These are phyloP conservation scores for Areca catechu DNA, from an alignment of 176 grass and related monocot species.

Conservation along the genomic window DNA sequence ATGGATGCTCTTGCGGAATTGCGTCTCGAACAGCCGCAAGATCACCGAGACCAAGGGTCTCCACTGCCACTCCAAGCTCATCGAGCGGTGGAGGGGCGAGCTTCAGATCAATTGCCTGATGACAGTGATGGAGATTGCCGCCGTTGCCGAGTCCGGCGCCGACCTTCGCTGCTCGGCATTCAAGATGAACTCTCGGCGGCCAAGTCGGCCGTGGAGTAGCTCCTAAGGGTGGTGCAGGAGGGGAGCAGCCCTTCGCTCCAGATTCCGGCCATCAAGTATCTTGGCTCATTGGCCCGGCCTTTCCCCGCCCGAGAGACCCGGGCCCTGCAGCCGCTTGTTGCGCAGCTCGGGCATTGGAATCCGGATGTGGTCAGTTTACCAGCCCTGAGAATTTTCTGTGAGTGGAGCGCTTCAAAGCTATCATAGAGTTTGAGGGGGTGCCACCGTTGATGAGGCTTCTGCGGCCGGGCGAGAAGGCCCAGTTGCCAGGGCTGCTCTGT, in stretches of 20 bases:
- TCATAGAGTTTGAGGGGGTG: constrained; percentile 14
- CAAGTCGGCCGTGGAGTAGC: constrained; percentile 19
- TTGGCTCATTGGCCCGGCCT: constrained; percentile 2
- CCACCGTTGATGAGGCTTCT: constrained; percentile 6
- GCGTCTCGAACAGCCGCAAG: constrained; percentile 14
- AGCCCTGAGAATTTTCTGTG: constrained; percentile 9
- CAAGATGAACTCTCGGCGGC: constrained; percentile 18
- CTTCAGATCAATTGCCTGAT: constrained; percentile 17
- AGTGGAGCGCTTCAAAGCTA: constrained; percentile 7
- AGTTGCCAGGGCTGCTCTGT: constrained; percentile 11
- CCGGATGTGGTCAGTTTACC: constrained; percentile 15
- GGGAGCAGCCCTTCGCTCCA: constrained; percentile 10
- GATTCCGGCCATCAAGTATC: constrained; percentile 9
- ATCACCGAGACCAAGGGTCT: constrained; percentile 19
- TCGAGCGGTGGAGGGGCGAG: constrained; percentile 11
- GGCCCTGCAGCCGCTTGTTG: not conserved
- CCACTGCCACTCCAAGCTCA: constrained; percentile 13
- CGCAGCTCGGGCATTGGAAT: constrained; percentile 14
- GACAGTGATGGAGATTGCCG: constrained; percentile 10
- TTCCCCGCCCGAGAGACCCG: constrained; percentile 8
- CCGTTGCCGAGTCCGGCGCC: constrained; percentile 7
- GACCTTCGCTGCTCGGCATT: constrained; percentile 21
- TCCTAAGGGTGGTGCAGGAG: constrained; percentile 9
- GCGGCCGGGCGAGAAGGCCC: constrained; percentile 12
- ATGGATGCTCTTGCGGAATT: constrained; percentile 15